phyloP scores from a whole-genome alignment of 805 yeast genomes.

The Yamadazyma ubonensis region DNA sequence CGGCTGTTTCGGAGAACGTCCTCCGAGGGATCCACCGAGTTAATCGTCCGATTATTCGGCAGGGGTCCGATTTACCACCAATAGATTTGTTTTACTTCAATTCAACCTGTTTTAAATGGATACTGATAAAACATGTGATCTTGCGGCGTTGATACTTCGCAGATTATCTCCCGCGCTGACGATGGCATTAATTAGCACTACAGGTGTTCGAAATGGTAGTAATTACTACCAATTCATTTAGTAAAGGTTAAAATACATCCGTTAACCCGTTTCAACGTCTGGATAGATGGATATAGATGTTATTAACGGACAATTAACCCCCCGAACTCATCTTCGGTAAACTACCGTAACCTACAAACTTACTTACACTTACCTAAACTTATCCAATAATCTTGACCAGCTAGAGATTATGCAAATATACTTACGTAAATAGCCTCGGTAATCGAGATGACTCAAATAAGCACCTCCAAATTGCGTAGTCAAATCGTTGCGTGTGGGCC shows the following conservation, averaged over 20 bases:
- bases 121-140: too few species aligned
- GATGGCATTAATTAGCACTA: too few species aligned
- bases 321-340: background rate
- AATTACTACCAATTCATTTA: too few species aligned
- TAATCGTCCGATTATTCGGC: background rate
- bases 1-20: background rate
- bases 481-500: slow-evolving; percentile 3
- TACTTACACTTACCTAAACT: too few species aligned
- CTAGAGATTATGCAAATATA: background rate
- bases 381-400: too few species aligned
- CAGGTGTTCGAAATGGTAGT: too few species aligned
- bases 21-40: background rate
- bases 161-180: too few species aligned
- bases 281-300: background rate
- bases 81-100: too few species aligned
- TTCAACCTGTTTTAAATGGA: too few species aligned
- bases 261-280: slow-evolving; percentile 2
- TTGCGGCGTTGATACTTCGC: too few species aligned
- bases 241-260: background rate
- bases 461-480: slow-evolving; percentile 3
- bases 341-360: background rate
- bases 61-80: too few species aligned
- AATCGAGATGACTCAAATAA: slow-evolving; percentile 8
- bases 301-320: background rate
- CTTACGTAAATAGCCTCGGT: slow-evolving; percentile 6